phyloP scores from a whole-genome alignment of 2,329 filamentous ascomycete genomes.

The Scopulariopsis brevicaulis region DNA sequence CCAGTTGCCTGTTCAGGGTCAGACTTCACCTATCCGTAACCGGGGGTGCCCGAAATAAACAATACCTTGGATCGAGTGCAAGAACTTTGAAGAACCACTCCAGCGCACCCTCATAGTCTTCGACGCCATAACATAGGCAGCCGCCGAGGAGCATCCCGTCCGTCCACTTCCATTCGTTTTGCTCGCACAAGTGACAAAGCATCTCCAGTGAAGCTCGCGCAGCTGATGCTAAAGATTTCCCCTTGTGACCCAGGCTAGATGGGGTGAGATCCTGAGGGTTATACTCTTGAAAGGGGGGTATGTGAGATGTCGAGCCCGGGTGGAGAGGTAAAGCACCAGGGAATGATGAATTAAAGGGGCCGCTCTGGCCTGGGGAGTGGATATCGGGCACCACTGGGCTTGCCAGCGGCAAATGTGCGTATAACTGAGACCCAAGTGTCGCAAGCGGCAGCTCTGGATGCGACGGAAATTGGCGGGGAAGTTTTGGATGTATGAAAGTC shows the following conservation, averaged over 20 bases:
- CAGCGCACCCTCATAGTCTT: constrained; percentile 67
- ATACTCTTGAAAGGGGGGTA: neutral
- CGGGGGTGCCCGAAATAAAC: constrained; percentile 15
- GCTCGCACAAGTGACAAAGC: constrained; percentile 62
- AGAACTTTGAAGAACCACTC: constrained; percentile 62
- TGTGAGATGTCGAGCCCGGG: neutral
- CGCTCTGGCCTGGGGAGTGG: neutral
- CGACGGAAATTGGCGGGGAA: neutral
- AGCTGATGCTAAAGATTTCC: constrained; percentile 10
- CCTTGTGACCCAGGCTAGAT: neutral
- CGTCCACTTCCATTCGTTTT: constrained; percentile 78
- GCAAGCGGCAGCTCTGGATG: neutral
- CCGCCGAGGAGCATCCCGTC: constrained; percentile 88
- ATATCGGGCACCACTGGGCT: neutral
- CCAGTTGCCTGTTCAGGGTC: constrained; percentile 55
- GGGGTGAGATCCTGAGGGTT: neutral
- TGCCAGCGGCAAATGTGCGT: neutral
- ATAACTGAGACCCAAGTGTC: neutral
- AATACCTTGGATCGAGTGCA: constrained; percentile 41
- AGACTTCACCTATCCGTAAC: constrained; percentile 14
- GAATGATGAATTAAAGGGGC: neutral
- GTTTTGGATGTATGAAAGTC: neutral
- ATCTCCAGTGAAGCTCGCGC: constrained; percentile 61
- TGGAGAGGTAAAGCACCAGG: neutral
- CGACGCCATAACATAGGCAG: constrained; percentile 82